These are phyloP conservation scores for Beta vulgaris DNA, from an alignment of 148 eudicot species.

Conservation along the genomic window DNA sequence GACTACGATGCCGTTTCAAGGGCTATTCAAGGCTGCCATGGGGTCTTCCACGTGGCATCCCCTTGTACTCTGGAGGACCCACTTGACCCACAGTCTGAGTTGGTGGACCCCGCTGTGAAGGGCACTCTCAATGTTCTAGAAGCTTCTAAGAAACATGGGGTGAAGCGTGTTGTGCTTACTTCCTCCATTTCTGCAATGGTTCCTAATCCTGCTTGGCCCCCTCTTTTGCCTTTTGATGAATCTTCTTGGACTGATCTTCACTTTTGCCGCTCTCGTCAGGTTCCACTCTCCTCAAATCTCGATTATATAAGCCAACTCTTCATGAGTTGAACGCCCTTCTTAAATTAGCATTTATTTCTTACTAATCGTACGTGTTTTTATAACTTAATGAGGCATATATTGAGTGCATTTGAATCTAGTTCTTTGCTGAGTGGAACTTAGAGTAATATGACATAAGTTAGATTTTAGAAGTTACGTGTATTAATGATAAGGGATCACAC, in stretches of 20 bases:
- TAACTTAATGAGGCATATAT: no score
- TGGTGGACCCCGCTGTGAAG: constrained; percentile 70
- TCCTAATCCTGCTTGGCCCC: constrained; percentile 68
- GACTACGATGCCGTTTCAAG: constrained; percentile 43
- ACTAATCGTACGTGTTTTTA: no score
- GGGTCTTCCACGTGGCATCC: constrained; percentile 92
- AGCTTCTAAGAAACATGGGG: constrained; percentile 51
- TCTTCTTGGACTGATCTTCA: constrained; percentile 77
- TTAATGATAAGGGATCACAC: no score
- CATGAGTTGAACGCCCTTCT: no score
- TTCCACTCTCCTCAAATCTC: background rate
- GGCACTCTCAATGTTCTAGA: constrained; percentile 72
- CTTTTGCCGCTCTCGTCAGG: constrained; percentile 72
- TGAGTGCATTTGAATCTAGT: no score
- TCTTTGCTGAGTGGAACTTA: no score
- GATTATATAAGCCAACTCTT: no score
- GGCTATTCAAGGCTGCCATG: constrained; percentile 55
- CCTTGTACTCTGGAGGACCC: constrained; percentile 80
- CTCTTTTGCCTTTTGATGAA: constrained; percentile 35
- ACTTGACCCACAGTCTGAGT: constrained; percentile 59
- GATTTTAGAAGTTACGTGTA: no score
- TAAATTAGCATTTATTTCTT: no score
- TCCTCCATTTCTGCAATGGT: constrained; percentile 79
- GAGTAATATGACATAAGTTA: no score
- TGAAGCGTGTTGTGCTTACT: constrained; percentile 70